A percentile compares a stretch with the other conserved stretches of the same genome.
Evolutionary conservation across 1,284 basidiomycete genomes (phyloP).

Genomic region (Ganoderma lucidum): DNA sequence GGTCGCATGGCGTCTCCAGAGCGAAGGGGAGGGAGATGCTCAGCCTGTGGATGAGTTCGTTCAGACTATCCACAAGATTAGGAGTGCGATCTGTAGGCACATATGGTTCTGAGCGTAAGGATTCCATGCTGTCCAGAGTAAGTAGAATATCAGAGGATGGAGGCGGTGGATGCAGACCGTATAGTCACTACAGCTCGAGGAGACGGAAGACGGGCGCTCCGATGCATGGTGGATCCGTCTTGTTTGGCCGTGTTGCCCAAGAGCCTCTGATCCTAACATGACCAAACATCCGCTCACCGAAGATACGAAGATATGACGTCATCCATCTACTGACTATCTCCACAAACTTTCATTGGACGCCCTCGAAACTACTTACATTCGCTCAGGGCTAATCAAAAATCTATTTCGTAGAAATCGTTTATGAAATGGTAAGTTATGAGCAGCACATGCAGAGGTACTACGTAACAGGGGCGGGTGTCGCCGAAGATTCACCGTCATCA

Average conservation of each 20-base stretch:
- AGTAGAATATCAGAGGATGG: background rate
- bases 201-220: background rate
- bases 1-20: conserved; percentile 66
- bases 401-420: too few species aligned
- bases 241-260: conserved; percentile 12
- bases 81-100: background rate
- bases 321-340: background rate
- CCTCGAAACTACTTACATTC: too few species aligned
- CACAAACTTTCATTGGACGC: background rate
- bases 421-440: background rate
- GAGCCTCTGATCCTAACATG: conserved; percentile 19
- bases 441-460: too few species aligned
- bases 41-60: conserved; percentile 58
- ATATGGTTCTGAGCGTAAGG: background rate
- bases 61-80: conserved; percentile 44
- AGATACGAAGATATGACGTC: background rate
- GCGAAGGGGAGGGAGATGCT: conserved; percentile 54
- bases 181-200: background rate
- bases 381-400: too few species aligned
- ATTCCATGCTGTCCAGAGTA: background rate
- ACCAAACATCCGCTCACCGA: conserved; percentile 4
- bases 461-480: background rate
- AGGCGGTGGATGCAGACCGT: background rate
- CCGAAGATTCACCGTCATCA: background rate
- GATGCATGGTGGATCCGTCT: background rate